Evolutionary conservation across 108 stramenopile genomes (phyloP).

Genomic region (Nitzschia inconspicua): DNA sequence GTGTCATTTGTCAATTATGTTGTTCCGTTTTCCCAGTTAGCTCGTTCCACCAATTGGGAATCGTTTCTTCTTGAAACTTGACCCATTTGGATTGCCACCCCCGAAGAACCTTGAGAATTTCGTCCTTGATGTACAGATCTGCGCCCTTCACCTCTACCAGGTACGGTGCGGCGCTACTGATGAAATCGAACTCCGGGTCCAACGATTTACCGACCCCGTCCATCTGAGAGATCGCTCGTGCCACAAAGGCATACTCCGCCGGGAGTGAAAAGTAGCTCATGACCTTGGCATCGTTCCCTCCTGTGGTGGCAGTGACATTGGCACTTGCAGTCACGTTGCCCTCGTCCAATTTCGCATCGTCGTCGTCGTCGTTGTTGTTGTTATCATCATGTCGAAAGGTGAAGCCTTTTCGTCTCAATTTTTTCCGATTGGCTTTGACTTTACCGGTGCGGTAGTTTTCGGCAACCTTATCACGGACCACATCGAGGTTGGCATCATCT

Average conservation of each 20-base stretch:
- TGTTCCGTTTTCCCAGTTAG: no score
- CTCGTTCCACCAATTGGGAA: no score
- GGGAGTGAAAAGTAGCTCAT: conserved; percentile 81
- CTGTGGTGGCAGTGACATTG: conserved; percentile 5
- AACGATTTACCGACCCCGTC: conserved; percentile 79
- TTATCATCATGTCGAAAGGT: conserved; percentile 26
- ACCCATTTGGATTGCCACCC: no score
- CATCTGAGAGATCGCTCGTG: conserved; percentile 82
- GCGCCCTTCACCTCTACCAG: conserved; percentile 82
- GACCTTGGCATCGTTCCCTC: conserved; percentile 62
- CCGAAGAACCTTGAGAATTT: conserved; percentile 18
- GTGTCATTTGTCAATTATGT: no score
- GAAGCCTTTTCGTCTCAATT: conserved; percentile 30
- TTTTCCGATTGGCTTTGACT: conserved; percentile 49
- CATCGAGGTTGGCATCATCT: conserved; percentile 63
- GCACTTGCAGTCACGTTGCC: conserved; percentile 3
- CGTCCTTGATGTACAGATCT: conserved; percentile 63
- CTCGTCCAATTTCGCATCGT: background rate
- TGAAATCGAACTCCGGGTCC: conserved; percentile 83
- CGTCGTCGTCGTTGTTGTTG: conserved; percentile 36
- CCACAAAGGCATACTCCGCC: conserved; percentile 86
- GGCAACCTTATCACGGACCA: conserved; percentile 66
- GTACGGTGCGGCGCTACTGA: conserved; percentile 72
- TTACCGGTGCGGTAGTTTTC: conserved; percentile 79
- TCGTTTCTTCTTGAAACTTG: no score